Conservation (phyloP, 441 rosid species). For the Pelargonium myrrhifolium region DNA sequence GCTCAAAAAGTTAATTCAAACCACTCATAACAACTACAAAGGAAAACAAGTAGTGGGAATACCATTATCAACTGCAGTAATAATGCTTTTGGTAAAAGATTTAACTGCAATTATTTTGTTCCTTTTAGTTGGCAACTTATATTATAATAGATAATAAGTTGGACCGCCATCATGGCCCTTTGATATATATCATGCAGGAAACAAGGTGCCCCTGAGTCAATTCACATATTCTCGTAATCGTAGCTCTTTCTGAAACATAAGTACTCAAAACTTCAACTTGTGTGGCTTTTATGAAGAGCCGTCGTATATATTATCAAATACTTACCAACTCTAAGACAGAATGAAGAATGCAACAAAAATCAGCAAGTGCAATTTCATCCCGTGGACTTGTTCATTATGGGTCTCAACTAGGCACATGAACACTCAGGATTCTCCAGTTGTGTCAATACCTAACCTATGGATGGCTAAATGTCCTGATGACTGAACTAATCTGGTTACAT, state of each 20-base stretch:
- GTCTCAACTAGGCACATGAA: not conserved
- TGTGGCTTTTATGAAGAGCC: too few relatives aligned
- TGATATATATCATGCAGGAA: constrained; percentile 8
- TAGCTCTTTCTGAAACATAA: too few relatives aligned
- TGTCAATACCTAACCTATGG: not conserved
- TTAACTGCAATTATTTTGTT: constrained; percentile 13
- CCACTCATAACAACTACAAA: not conserved
- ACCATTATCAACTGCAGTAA: constrained; percentile 17
- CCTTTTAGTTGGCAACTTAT: constrained; percentile 12
- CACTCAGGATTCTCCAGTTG: not conserved
- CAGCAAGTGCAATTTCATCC: too few relatives aligned
- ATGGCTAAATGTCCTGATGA: not conserved
- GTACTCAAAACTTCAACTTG: too few relatives aligned
- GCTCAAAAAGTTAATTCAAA: constrained; percentile 6
- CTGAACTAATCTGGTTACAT: not conserved
- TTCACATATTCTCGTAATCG: not conserved
- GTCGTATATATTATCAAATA: too few relatives aligned
- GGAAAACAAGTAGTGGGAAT: constrained; percentile 11
- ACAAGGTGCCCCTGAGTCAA: constrained; percentile 17
- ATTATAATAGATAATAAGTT: constrained; percentile 21
- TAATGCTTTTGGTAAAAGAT: constrained; percentile 10
- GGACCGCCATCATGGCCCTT: constrained; percentile 18
- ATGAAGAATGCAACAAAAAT: too few relatives aligned
- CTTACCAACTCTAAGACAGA: too few relatives aligned
- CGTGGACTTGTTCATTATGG: too few relatives aligned